Base-by-base conservation (phyloP, 2,329 filamentous ascomycete species). In the Alternaria sp. region DNA sequence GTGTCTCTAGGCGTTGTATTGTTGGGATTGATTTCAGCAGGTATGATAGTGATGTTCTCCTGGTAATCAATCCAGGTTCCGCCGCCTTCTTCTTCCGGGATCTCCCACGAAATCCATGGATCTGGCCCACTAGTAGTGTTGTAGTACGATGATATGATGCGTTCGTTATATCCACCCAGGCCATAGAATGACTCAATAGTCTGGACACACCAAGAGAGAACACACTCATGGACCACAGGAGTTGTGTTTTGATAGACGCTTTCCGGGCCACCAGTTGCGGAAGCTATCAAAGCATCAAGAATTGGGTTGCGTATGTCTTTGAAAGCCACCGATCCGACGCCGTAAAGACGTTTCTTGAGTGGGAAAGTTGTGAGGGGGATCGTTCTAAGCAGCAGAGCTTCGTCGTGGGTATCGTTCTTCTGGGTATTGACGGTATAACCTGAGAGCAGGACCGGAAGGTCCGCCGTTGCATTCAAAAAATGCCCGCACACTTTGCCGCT, bases 151-250 rank as follows among this genome's bases (percentile, higher is more conserved):
- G 34, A 6, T 0, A 48, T 44, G 2, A 76, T 20, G 5, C 65
- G 30, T 18, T 78, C 75, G 1, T 36, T 28, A 28, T 76, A 76
- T 0, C 2, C 41, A 0, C 66, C 75, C 20, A 5, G 46, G 1
- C 30, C 27, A n/a, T 74, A 76, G 0, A 71, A 62, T 0, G 73
- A 75, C 6, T 64, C 27, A 0, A 78, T 69, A 0, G 65, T 73
- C 22, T 77, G 60, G 0, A 75, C 66, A 46, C 74, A 78, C 71
- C 67, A 78, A 0, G 72, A 49, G 0, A 76, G 20, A 0, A 73
- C 27, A 30, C 73, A 76, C 54, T 76, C 73, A 0, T 69, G 64
- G 0, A 59, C 43, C 0, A 65, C 5, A 0, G 73, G 73, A 0
- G 49, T 30, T 10, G 1, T 30, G 8, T 30, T 30, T 0, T 30